A percentile compares a stretch with the other conserved stretches of the same genome.
phyloP scores from a whole-genome alignment of 2,329 filamentous ascomycete genomes.

The Sclerotinia sclerotiorum region DNA sequence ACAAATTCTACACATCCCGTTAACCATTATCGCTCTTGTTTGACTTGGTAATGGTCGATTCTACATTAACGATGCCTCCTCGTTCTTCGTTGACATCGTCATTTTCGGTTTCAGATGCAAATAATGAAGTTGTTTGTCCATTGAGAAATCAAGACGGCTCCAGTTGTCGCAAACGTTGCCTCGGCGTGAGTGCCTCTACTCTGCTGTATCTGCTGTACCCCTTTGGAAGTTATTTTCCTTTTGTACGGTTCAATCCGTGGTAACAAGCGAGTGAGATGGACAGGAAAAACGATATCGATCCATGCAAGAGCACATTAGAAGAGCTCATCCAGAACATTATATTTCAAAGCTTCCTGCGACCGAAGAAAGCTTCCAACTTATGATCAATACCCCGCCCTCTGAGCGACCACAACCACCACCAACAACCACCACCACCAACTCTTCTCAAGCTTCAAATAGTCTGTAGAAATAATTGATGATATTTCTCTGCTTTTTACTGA shows the following conservation, averaged over 20 bases:
- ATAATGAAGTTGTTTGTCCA: conserved; percentile 96
- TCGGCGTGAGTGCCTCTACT: conserved; percentile 75
- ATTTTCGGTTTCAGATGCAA: conserved; percentile 87
- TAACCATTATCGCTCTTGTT: neutral
- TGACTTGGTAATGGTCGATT: conserved; percentile 53
- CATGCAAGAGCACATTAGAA: conserved; percentile 98
- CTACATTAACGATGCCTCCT: conserved; percentile 72
- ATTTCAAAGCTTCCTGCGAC: conserved; percentile 97
- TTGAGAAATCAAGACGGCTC: conserved; percentile 95
- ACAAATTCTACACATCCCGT: neutral
- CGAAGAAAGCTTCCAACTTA: conserved; percentile 78
- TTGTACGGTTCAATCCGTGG: conserved; percentile 39
- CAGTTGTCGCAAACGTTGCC: conserved; percentile 94
- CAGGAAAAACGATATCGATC: conserved; percentile 96
- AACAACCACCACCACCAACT: neutral
- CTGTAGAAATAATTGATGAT: conserved; percentile 25
- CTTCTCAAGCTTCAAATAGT: conserved; percentile 38
- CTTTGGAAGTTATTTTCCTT: conserved; percentile 35
- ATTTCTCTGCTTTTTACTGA: conserved; percentile 33
- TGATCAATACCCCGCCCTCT: conserved; percentile 56
- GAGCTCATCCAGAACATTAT: conserved; percentile 95
- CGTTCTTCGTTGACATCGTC: conserved; percentile 83
- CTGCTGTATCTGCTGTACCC: conserved; percentile 37
- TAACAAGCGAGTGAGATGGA: conserved; percentile 39
- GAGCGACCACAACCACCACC: conserved; percentile 36